A percentile compares a stretch with the other conserved stretches of the same genome.
phyloP scores from a whole-genome alignment of 768 basidiomycete species.

The Suillus spraguei region DNA sequence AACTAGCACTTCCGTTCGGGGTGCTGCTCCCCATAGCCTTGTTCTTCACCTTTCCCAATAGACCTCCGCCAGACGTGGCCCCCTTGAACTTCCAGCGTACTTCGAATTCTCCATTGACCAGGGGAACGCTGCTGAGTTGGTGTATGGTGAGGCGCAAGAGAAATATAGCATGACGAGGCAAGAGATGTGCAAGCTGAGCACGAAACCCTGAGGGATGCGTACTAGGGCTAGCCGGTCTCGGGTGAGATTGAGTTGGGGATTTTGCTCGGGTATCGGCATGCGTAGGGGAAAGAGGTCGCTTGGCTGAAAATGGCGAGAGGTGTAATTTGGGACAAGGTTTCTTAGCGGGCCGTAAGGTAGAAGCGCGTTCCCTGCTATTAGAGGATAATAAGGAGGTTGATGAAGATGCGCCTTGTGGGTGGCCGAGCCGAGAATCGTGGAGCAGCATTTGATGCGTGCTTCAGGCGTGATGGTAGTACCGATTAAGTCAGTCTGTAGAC shows the following conservation, averaged over 20 bases:
- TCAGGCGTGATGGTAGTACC: not conserved
- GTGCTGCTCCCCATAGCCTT: not conserved
- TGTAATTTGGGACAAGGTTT: conserved; percentile 4
- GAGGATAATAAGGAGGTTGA: not conserved
- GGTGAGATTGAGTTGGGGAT: not conserved
- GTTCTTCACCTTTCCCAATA: conserved; percentile 44
- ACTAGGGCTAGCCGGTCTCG: conserved; percentile 5
- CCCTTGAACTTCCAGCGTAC: conserved; percentile 75
- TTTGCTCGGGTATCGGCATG: not conserved
- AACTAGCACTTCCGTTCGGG: not conserved
- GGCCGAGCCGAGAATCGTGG: not conserved
- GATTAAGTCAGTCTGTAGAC: too few relatives aligned
- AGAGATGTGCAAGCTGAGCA: conserved; percentile 59
- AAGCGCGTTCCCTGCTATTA: not conserved
- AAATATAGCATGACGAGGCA: conserved; percentile 70
- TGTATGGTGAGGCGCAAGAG: conserved; percentile 61
- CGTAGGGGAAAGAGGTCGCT: not conserved
- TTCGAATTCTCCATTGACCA: conserved; percentile 70
- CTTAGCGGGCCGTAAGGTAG: not conserved
- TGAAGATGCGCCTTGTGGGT: not conserved
- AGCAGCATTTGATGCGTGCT: not conserved
- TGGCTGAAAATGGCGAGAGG: not conserved
- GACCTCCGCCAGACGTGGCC: conserved; percentile 42
- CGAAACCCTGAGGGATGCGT: conserved; percentile 41
- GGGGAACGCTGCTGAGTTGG: conserved; percentile 71